Evolutionary conservation across 1,284 basidiomycete genomes (phyloP), one percentile per base, ranked within the genome.

Genomic region (Leccinum variabile): DNA sequence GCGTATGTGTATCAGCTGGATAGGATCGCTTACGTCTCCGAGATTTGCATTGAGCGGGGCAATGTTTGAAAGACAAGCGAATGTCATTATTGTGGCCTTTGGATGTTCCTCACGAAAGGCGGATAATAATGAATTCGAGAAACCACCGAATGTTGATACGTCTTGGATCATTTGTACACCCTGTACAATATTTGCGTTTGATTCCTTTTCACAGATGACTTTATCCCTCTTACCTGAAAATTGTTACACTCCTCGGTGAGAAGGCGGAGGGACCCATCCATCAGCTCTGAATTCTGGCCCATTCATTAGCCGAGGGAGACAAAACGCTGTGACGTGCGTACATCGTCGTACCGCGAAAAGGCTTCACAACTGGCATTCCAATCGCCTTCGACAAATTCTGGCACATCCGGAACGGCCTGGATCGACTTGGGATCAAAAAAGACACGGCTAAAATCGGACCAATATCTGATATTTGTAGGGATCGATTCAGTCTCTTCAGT

Each of bases 381-480:
- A 64, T 84, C 80, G 6, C 81, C 82, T 60, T 82, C 81, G 4
- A 74, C 65, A 54, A 75, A 71, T 65, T 86, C 84, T 10, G 81
- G 71, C 32, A 76, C 70, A 65, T 88, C 85, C 11, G 88, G 84
- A 22, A 93, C 68, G 58, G 79, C 79, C 66, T 91, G 89, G 11
- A 89, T 70, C 11, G 86, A 84, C 63, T 84, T 82, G 18, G 88
- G 88, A 65, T 82, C 77, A 70, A 87, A 88, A 72, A 82, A 87
- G 25, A 91, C 81, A 33, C 88, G 86, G 67, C 80, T 89, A 68
- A 85, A 91, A 75, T 93, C 91, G 3, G 91, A 90, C 91, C 91
- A 93, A 70, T 83, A 91, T 65, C 85, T 81, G 63, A 89, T 75
- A n/a, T 80, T 66, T 57, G 67, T 55, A 28, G 46, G 11, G 46